Base-by-base conservation (phyloP, 2,329 filamentous ascomycete genomes). In the Alternaria consortialis region DNA sequence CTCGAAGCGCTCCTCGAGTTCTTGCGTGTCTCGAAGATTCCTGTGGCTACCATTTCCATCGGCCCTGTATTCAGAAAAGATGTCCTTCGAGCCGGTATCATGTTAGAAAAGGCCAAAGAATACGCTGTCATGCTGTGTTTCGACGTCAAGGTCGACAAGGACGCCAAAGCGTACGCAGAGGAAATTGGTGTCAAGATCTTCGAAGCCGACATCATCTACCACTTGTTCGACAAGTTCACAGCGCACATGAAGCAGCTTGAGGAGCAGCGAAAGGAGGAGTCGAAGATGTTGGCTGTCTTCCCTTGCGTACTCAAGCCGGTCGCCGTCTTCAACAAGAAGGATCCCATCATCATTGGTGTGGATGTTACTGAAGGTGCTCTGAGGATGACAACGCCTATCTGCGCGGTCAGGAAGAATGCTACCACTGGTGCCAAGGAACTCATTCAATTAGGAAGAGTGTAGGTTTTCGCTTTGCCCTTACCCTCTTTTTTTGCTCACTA, bases 41-140 rank as follows among this genome's bases (percentile, higher is more conserved):
- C 95, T 1, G 95, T 99, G 23, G 91, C 93, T 71, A 97, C 97
- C 79, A 97, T 99, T 65, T 94, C 93, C 61, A 98, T 99, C 74
- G 95, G 95, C 48, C 95, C 95, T 2, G 94, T 99, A 39, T 98
- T 92, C 87, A 97, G 97, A 85, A 92, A 95, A 74, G 95, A 99
- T 80, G 92, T 99, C 56, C 95, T 98, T 87, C 94, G 88, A 86
- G 92, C 84, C 2, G 94, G 93, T 75, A 91, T 92, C 70, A 99
- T 99, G 95, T 80, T 98, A 74, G 95, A 99, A 81, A 98, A 97
- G 83, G 87, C 90, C 15, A 93, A 93, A 68, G 94, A 99, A 77
- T 96, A 90, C 71, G 95, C 95, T n/a, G 92, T 98, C 77, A 99
- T 99, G 95, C 89, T 99, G 52, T 98, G 95, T 80, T 99, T 99